Conservation (phyloP, 2,329 filamentous ascomycete genomes). For the Talaromyces atroroseus region DNA sequence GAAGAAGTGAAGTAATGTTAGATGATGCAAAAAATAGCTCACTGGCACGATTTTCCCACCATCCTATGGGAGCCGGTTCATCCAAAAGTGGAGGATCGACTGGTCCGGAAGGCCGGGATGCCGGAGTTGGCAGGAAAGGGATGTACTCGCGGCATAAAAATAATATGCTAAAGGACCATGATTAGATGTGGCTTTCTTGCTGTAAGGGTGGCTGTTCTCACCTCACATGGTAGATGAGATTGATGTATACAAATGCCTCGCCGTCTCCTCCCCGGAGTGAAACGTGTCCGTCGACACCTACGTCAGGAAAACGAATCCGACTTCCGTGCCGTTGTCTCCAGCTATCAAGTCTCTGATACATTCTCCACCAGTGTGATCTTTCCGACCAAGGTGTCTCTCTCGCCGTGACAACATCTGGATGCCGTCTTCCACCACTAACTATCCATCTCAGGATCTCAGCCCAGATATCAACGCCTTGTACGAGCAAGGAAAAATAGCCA, state of each 20-base stretch:
- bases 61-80: slow-evolving; percentile 33
- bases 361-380: slow-evolving; percentile 31
- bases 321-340: slow-evolving; percentile 35
- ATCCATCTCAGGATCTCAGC: slow-evolving; percentile 39
- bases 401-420: slow-evolving; percentile 34
- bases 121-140: slow-evolving; percentile 38
- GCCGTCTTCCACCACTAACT: slow-evolving; percentile 40
- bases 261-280: slow-evolving; percentile 31
- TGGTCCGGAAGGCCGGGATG: slow-evolving; percentile 33
- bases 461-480: slow-evolving; percentile 43
- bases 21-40: slow-evolving; percentile 35
- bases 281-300: slow-evolving; percentile 34
- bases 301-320: slow-evolving; percentile 32
- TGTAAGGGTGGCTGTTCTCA: slow-evolving; percentile 16
- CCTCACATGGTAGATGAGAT: slow-evolving; percentile 43
- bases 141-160: slow-evolving; percentile 44
- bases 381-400: slow-evolving; percentile 39
- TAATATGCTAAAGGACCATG: slow-evolving; percentile 25
- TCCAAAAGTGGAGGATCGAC: slow-evolving; percentile 39
- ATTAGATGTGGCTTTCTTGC: too few relatives aligned
- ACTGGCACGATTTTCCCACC: slow-evolving; percentile 39
- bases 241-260: slow-evolving; percentile 41
- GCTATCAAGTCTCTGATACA: slow-evolving; percentile 24
- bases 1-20: slow-evolving; percentile 31
- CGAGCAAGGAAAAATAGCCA: slow-evolving; percentile 24